Percentiles rank a stretch among this genome's conserved stretches.
phyloP scores from a whole-genome alignment of 116 monocot species.

The Iris pallida region DNA sequence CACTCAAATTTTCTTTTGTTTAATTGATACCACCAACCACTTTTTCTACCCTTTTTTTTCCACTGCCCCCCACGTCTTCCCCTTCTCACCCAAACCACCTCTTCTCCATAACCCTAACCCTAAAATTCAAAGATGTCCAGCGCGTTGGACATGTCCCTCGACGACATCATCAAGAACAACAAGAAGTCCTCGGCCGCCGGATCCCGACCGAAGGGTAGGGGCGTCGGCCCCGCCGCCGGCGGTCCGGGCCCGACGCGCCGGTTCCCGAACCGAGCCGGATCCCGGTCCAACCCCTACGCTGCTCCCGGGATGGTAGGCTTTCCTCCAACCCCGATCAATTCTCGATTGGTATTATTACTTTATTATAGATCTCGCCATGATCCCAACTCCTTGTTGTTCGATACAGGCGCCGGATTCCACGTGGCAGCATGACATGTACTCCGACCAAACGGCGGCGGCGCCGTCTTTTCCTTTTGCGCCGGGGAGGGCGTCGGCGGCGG shows the following conservation, averaged over 20 bases:
- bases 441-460: slow-evolving; percentile 23
- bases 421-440: slow-evolving; percentile 63
- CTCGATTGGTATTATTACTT: neutral
- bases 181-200: slow-evolving; percentile 22
- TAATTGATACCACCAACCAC: slow-evolving; percentile 19
- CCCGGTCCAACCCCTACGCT: slow-evolving; percentile 23
- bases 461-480: neutral
- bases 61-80: neutral
- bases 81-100: neutral
- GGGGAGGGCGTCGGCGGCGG: slow-evolving; percentile 16
- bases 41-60: slow-evolving; percentile 3
- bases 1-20: too few relatives aligned
- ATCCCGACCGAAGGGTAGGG: neutral
- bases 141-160: slow-evolving; percentile 48
- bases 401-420: slow-evolving; percentile 67
- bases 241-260: slow-evolving; percentile 24
- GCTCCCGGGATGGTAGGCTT: slow-evolving; percentile 25
- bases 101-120: slow-evolving; percentile 1
- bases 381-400: slow-evolving; percentile 8
- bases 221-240: slow-evolving; percentile 16
- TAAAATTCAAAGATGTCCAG: slow-evolving; percentile 27
- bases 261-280: slow-evolving; percentile 20
- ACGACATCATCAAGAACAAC: slow-evolving; percentile 56
- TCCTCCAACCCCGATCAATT: neutral
- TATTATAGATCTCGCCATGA: slow-evolving; percentile 8